These are phyloP conservation scores for Madurella fahalii DNA, from an alignment of 2,329 filamentous ascomycete genomes.

Conservation along the genomic window DNA sequence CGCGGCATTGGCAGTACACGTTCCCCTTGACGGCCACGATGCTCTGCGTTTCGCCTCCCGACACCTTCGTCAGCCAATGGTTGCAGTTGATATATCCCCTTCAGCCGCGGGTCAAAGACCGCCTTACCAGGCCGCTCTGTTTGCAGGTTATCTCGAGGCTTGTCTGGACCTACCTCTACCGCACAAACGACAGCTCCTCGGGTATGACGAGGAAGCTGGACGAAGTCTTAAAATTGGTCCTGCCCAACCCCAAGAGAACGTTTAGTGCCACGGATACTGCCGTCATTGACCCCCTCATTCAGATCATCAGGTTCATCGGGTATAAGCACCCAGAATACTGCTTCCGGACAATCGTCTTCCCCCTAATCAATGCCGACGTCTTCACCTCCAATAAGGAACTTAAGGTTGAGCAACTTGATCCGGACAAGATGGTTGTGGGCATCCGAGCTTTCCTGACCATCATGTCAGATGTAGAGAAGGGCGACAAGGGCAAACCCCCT, in stretches of 20 bases:
- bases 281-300: constrained; percentile 86
- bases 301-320: constrained; percentile 90
- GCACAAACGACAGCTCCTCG: constrained; percentile 67
- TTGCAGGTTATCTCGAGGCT: constrained; percentile 86
- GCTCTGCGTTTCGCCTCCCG: constrained; percentile 80
- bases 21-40: constrained; percentile 86
- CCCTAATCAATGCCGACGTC: constrained; percentile 87
- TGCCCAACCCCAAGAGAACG: constrained; percentile 75
- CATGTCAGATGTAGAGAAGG: constrained; percentile 87
- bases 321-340: constrained; percentile 92
- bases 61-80: constrained; percentile 84
- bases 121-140: constrained; percentile 70
- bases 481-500: constrained; percentile 70
- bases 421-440: constrained; percentile 94
- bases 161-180: constrained; percentile 91
- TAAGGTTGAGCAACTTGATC: constrained; percentile 87
- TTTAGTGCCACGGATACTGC: constrained; percentile 77
- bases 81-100: constrained; percentile 72
- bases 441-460: constrained; percentile 91
- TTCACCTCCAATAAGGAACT: constrained; percentile 72
- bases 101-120: constrained; percentile 80
- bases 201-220: constrained; percentile 75
- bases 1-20: constrained; percentile 83
- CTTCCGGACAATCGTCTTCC: constrained; percentile 90
- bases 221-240: constrained; percentile 78